Evolutionary conservation across 805 yeast species (phyloP).

Genomic region (Lipomyces oligophaga): DNA sequence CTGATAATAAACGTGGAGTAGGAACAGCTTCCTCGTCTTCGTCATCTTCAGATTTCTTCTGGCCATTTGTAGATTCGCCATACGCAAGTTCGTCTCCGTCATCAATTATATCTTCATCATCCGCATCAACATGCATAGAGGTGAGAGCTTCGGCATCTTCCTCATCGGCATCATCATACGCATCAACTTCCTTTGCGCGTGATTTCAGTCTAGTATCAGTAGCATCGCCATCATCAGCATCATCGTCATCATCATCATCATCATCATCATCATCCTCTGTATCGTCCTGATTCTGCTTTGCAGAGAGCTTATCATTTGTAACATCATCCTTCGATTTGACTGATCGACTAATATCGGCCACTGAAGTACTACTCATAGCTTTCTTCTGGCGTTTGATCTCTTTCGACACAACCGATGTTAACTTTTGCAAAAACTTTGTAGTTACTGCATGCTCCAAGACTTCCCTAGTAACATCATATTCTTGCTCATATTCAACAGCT

Average conservation of each 20-base stretch:
- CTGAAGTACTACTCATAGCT: constrained; percentile 37
- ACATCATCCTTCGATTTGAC: constrained; percentile 52
- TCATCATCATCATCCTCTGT: constrained; percentile 34
- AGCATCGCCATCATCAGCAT: constrained; percentile 58
- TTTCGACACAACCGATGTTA: constrained; percentile 70
- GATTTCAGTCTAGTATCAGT: constrained; percentile 57
- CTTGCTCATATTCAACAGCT: constrained; percentile 70
- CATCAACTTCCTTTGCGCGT: constrained; percentile 78
- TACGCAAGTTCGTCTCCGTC: constrained; percentile 37
- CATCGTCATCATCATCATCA: constrained; percentile 44
- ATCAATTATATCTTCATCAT: constrained; percentile 54
- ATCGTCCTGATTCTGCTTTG: constrained; percentile 35
- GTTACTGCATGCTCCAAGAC: constrained; percentile 70
- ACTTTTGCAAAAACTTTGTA: constrained; percentile 53
- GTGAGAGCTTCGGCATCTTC: constrained; percentile 89
- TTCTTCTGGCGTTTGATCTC: constrained; percentile 80
- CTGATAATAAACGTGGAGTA: constrained; percentile 41
- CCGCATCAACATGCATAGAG: constrained; percentile 72
- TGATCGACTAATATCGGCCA: constrained; percentile 41
- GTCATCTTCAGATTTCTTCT: constrained; percentile 42
- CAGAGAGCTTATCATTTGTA: constrained; percentile 47
- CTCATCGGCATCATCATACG: constrained; percentile 93
- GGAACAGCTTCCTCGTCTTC: constrained; percentile 43
- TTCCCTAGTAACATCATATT: constrained; percentile 80
- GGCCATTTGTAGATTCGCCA: constrained; percentile 36